Percentiles rank a stretch among this genome's conserved stretches.
phyloP scores from a whole-genome alignment of 2,329 filamentous ascomycete genomes.

The Aspergillus ochraceus region DNA sequence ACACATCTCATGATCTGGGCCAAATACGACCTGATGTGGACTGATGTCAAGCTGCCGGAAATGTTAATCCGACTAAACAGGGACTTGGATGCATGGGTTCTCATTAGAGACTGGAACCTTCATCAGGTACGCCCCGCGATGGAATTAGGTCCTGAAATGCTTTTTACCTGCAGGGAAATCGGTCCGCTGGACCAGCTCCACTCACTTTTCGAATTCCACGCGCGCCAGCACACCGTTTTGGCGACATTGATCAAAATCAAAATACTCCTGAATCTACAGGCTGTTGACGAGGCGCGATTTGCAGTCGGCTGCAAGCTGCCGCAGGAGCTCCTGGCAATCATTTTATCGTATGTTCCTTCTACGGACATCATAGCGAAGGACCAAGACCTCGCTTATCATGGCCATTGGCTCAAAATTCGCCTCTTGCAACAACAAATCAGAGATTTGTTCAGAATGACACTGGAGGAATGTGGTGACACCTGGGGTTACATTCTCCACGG shows the following conservation, averaged over 20 bases:
- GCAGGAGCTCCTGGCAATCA: neutral
- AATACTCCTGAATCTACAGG: neutral
- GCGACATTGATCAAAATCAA: neutral
- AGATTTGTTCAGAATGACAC: neutral
- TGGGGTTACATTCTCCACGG: neutral
- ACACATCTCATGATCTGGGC: no score
- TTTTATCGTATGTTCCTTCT: neutral
- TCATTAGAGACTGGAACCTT: no score
- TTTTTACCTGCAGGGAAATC: no score
- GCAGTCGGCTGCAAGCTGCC: neutral
- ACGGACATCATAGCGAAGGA: neutral
- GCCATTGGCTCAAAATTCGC: neutral
- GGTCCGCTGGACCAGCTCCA: neutral
- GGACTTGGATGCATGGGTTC: no score
- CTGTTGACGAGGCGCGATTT: neutral
- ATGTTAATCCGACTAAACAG: no score
- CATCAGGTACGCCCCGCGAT: no score
- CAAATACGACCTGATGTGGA: no score
- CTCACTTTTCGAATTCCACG: neutral
- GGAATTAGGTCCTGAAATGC: no score
- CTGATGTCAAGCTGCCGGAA: no score
- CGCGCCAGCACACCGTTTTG: neutral
- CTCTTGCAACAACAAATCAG: neutral
- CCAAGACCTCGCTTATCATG: neutral
- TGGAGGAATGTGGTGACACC: neutral